Percentiles rank a stretch among this genome's conserved stretches.
Conservation (phyloP, 2,329 filamentous ascomycete genomes). For the Davidsoniella australis region DNA sequence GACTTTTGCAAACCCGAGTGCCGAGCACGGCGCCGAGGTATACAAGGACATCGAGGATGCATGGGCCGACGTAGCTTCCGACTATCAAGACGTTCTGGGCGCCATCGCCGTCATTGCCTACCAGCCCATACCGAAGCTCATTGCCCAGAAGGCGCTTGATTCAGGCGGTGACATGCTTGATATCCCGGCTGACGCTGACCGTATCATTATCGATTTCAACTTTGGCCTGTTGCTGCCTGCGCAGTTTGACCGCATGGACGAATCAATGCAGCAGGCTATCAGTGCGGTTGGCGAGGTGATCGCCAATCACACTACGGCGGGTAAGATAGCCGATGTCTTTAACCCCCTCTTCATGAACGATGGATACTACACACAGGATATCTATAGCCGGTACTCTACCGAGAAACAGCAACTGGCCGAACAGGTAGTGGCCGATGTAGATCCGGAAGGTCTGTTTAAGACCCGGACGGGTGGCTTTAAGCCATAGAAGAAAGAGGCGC, state of each 20-base stretch:
- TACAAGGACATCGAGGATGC: conserved; percentile 19
- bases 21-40: conserved; percentile 18
- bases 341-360: conserved; percentile 27
- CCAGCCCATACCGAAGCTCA: conserved; percentile 25
- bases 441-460: conserved; percentile 20
- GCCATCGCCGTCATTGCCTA: conserved; percentile 18
- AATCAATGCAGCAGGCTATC: conserved; percentile 13
- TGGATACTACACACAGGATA: conserved; percentile 22
- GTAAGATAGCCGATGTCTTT: conserved; percentile 1
- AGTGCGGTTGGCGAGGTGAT: conserved; percentile 14
- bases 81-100: conserved; percentile 1
- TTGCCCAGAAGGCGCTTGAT: conserved; percentile 21
- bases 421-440: conserved; percentile 19
- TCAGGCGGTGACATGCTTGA: conserved; percentile 25
- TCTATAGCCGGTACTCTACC: conserved; percentile 23
- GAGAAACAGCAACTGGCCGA: conserved; percentile 21
- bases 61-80: conserved; percentile 19
- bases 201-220: conserved; percentile 15
- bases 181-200: conserved; percentile 17
- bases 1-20: conserved; percentile 19
- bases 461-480: conserved; percentile 19
- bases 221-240: conserved; percentile 15
- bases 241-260: conserved; percentile 13
- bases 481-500: conserved; percentile 10
- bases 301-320: conserved; percentile 10